phyloP scores from a whole-genome alignment of 768 basidiomycete species.

The Lentinula sp. region DNA sequence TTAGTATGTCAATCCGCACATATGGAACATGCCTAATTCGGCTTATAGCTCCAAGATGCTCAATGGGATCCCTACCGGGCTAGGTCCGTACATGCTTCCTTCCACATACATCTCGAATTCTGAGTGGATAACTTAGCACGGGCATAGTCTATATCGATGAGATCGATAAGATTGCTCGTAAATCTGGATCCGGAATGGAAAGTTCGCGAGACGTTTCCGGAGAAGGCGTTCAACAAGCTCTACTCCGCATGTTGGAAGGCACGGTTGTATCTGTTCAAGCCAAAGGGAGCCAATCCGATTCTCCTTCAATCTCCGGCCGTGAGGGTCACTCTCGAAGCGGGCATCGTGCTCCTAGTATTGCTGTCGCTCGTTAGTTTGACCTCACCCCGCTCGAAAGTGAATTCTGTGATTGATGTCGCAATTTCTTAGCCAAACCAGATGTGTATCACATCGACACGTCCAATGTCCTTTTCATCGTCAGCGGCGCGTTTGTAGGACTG shows the following conservation, averaged over 20 bases:
- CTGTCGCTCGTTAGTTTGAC: conserved; percentile 22
- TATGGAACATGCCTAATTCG: background rate
- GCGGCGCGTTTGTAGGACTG: conserved; percentile 92
- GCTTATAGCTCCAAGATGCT: conserved; percentile 72
- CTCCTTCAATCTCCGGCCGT: conserved; percentile 36
- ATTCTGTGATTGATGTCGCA: background rate
- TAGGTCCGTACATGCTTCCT: conserved; percentile 39
- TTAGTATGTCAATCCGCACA: conserved; percentile 41
- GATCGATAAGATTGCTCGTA: conserved; percentile 86
- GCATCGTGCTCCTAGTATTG: conserved; percentile 38
- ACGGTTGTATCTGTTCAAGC: conserved; percentile 77
- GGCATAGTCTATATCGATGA: conserved; percentile 98
- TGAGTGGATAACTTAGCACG: conserved; percentile 39
- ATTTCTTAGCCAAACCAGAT: conserved; percentile 49
- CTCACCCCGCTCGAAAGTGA: background rate
- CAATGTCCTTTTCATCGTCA: conserved; percentile 91
- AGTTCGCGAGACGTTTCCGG: conserved; percentile 86
- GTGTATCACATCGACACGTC: conserved; percentile 77
- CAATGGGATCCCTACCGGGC: conserved; percentile 85
- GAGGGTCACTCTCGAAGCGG: conserved; percentile 45
- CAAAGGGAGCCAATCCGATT: conserved; percentile 47
- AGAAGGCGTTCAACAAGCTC: conserved; percentile 92
- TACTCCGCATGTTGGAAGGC: conserved; percentile 93
- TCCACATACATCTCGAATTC: background rate
- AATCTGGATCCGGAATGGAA: conserved; percentile 51